phyloP scores from a whole-genome alignment of 2,329 filamentous ascomycete species.

The Tolypocladium amazonense region DNA sequence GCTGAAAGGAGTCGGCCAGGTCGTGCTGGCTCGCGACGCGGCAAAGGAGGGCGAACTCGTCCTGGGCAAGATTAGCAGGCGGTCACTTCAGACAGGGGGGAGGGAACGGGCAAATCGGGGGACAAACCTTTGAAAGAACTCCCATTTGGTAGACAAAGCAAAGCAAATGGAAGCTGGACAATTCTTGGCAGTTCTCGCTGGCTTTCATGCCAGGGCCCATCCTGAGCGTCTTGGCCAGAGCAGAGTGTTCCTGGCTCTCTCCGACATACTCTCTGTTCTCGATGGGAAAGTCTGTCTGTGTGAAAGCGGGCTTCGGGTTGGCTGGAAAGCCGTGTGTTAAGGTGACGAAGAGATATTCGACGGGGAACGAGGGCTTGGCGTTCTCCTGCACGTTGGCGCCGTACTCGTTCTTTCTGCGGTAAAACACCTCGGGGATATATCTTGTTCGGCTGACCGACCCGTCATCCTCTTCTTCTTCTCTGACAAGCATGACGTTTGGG shows the following conservation, averaged over 20 bases:
- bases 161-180: slow-evolving; percentile 94
- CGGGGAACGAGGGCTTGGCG: slow-evolving; percentile 89
- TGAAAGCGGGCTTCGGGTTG: slow-evolving; percentile 67
- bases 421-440: slow-evolving; percentile 97
- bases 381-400: slow-evolving; percentile 94
- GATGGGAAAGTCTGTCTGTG: slow-evolving; percentile 65
- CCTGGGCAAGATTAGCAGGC: slow-evolving; percentile 40
- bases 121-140: slow-evolving; percentile 70
- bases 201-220: slow-evolving; percentile 48
- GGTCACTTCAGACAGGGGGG: background rate
- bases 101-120: background rate
- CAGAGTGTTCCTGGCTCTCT: slow-evolving; percentile 68
- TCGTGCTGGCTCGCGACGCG: slow-evolving; percentile 75
- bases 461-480: slow-evolving; percentile 80
- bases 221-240: slow-evolving; percentile 58
- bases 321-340: slow-evolving; percentile 94
- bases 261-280: slow-evolving; percentile 86
- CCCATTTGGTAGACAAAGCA: slow-evolving; percentile 73
- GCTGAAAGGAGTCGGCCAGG: slow-evolving; percentile 67
- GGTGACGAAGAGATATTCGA: slow-evolving; percentile 92
- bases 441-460: slow-evolving; percentile 56
- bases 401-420: slow-evolving; percentile 90
- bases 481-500: slow-evolving; percentile 87
- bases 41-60: slow-evolving; percentile 79
- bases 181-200: slow-evolving; percentile 50